Conservation (phyloP, 2,329 filamentous ascomycete genomes). For the Colletotrichum sp. region DNA sequence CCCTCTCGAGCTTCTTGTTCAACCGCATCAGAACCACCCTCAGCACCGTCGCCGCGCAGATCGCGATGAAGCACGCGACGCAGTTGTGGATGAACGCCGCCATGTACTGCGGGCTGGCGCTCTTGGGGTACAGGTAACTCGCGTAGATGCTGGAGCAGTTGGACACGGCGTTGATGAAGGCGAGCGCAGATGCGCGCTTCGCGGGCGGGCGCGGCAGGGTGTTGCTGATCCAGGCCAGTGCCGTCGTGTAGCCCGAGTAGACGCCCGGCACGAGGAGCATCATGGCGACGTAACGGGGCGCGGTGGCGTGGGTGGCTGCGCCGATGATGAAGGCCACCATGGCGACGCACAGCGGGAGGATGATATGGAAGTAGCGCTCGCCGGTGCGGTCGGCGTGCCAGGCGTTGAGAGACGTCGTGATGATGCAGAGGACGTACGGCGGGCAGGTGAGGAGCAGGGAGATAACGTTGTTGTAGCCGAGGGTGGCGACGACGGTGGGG, state of each 20-base stretch:
- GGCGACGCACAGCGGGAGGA: constrained; percentile 63
- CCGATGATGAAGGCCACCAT: constrained; percentile 71
- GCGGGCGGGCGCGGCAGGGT: constrained; percentile 76
- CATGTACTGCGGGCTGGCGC: constrained; percentile 45
- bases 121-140: constrained; percentile 68
- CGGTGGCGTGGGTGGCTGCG: constrained; percentile 63
- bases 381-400: constrained; percentile 74
- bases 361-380: constrained; percentile 73
- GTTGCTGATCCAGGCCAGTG: constrained; percentile 75
- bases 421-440: constrained; percentile 66
- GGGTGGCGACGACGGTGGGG: constrained; percentile 71
- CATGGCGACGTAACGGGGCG: constrained; percentile 61
- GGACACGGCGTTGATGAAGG: constrained; percentile 70
- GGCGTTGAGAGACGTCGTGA: constrained; percentile 68
- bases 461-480: constrained; percentile 64
- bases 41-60: constrained; percentile 65
- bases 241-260: constrained; percentile 59
- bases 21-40: constrained; percentile 66
- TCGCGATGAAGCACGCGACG: constrained; percentile 65
- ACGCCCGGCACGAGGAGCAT: constrained; percentile 43
- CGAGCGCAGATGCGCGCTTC: constrained; percentile 72
- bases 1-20: constrained; percentile 72
- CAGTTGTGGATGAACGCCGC: constrained; percentile 73
- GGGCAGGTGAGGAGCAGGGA: constrained; percentile 69
- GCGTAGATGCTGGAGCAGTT: constrained; percentile 65